These are phyloP conservation scores for Lippia alba DNA, from an alignment of 305 asterid genomes.

Conservation along the genomic window DNA sequence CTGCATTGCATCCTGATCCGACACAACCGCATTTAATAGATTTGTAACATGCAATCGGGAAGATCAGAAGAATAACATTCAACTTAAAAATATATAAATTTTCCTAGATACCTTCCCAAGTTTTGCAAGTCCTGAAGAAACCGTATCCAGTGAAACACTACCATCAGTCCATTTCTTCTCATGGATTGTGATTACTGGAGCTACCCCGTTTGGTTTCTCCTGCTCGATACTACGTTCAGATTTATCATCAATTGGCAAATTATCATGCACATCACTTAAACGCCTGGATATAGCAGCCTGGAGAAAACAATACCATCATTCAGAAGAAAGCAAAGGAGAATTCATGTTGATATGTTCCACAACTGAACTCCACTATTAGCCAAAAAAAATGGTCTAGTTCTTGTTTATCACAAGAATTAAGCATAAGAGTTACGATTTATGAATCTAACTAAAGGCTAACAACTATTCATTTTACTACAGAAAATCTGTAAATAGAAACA, in stretches of 20 bases:
- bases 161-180: slow-evolving; percentile 99
- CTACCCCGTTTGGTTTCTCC: slow-evolving; percentile 50
- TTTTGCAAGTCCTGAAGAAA: slow-evolving; percentile 74
- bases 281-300: slow-evolving; percentile 97
- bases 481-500: not conserved
- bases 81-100: too few relatives aligned
- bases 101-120: slow-evolving; percentile 71
- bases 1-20: slow-evolving; percentile 83
- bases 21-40: not conserved
- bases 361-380: slow-evolving; percentile 6
- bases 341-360: not conserved
- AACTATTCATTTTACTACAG: not conserved
- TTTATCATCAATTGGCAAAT: slow-evolving; percentile 46
- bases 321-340: not conserved
- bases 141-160: slow-evolving; percentile 62
- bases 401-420: slow-evolving; percentile 7
- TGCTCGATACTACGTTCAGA: slow-evolving; percentile 38
- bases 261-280: slow-evolving; percentile 84
- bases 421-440: not conserved
- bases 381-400: not conserved
- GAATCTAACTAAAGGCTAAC: not conserved
- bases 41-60: not conserved
- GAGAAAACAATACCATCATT: slow-evolving; percentile 19
- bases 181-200: slow-evolving; percentile 90
- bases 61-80: too few relatives aligned